phyloP scores from a whole-genome alignment of 768 basidiomycete genomes.

The Podaxis mareebaensis region DNA sequence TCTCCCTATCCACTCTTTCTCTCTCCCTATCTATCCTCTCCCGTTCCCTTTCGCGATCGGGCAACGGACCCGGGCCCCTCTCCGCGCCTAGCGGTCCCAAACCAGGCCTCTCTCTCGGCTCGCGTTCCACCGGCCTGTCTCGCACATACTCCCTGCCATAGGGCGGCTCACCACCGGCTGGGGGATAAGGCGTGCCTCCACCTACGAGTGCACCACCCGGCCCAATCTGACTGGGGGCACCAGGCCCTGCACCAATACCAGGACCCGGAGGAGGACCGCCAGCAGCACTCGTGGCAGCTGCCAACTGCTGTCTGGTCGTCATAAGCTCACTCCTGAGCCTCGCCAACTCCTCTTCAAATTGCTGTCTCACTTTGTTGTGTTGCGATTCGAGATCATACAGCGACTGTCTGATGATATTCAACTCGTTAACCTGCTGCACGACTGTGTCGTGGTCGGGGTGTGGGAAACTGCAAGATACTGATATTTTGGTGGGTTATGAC shows the following conservation, averaged over 20 bases:
- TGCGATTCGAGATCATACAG: constrained; percentile 91
- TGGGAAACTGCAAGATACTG: background rate
- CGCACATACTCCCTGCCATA: constrained; percentile 13
- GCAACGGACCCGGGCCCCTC: constrained; percentile 13
- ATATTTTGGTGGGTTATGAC: constrained; percentile 28
- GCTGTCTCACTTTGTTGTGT: constrained; percentile 81
- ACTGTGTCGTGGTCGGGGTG: constrained; percentile 41
- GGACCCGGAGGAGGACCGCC: constrained; percentile 18
- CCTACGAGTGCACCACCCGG: constrained; percentile 24
- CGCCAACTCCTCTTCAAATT: constrained; percentile 84
- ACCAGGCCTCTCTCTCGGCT: constrained; percentile 17
- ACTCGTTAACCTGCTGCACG: constrained; percentile 81
- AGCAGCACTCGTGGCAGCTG: constrained; percentile 19
- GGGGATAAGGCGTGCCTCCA: constrained; percentile 23
- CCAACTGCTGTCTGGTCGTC: constrained; percentile 43
- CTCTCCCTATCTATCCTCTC: constrained; percentile 25
- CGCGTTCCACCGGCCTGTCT: constrained; percentile 10
- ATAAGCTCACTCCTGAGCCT: constrained; percentile 64
- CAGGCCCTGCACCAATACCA: constrained; percentile 22
- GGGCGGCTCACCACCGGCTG: constrained; percentile 20
- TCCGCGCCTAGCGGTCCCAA: constrained; percentile 20
- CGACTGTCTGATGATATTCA: constrained; percentile 85
- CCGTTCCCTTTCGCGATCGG: constrained; percentile 24
- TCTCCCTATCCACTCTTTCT: constrained; percentile 25
- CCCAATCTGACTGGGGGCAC: constrained; percentile 20